Percentiles rank a stretch among this genome's conserved stretches.
Evolutionary conservation across 192 early-diverging fungal genomes (phyloP).

Genomic region (Ambispora gerdemannii): DNA sequence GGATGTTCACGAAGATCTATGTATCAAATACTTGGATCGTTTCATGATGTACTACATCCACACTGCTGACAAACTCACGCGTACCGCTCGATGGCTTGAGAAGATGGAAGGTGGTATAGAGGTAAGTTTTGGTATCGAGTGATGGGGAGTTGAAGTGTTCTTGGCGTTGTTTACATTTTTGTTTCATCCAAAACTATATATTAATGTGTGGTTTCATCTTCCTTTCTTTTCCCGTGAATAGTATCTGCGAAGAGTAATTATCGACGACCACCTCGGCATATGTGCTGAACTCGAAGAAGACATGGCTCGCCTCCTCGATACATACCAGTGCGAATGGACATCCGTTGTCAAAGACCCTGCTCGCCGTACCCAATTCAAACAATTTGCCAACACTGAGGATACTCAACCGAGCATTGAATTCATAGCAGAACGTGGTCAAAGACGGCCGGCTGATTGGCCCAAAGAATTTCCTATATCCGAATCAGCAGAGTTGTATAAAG

Average conservation of each 20-base stretch:
- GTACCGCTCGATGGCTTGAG: constrained; percentile 68
- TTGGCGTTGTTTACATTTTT: too few relatives aligned
- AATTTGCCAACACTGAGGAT: constrained; percentile 62
- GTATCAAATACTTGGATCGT: constrained; percentile 58
- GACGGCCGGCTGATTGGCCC: constrained; percentile 61
- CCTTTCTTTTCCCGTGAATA: too few relatives aligned
- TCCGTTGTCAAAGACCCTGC: constrained; percentile 58
- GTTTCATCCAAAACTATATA: too few relatives aligned
- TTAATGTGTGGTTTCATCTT: too few relatives aligned
- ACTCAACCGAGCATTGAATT: constrained; percentile 49
- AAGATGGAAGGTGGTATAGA: constrained; percentile 67
- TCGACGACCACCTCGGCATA: constrained; percentile 66
- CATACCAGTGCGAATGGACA: constrained; percentile 66
- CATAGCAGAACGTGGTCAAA: constrained; percentile 61
- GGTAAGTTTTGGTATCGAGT: not conserved
- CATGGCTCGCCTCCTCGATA: constrained; percentile 55
- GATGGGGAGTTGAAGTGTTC: not conserved
- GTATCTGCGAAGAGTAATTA: constrained; percentile 55
- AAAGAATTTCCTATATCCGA: constrained; percentile 36
- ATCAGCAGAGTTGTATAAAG: constrained; percentile 14
- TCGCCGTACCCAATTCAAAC: constrained; percentile 51
- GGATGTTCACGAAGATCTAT: constrained; percentile 50
- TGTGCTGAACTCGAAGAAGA: constrained; percentile 62
- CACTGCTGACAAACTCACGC: constrained; percentile 59
- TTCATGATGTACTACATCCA: constrained; percentile 72